phyloP scores from a whole-genome alignment of 139 green algal genomes.

The Chlorella sp. region DNA sequence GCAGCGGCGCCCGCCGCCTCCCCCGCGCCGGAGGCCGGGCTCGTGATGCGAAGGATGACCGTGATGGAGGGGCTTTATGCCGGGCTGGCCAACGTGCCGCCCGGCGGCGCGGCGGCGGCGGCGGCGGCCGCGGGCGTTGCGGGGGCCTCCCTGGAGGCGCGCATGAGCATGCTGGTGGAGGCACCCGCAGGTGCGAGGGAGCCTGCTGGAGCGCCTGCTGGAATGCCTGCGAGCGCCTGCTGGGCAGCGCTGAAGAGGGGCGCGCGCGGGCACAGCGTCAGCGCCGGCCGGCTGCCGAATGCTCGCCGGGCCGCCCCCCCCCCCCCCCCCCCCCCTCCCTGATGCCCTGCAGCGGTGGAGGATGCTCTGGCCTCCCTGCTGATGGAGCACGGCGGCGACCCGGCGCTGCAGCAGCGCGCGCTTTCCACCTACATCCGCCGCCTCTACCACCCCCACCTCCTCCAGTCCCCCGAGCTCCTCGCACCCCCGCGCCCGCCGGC shows the following conservation, averaged over 20 bases:
- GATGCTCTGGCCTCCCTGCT: conserved; percentile 89
- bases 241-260: too few relatives aligned
- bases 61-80: conserved; percentile 71
- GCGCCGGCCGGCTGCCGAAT: too few relatives aligned
- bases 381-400: conserved; percentile 60
- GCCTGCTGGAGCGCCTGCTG: too few relatives aligned
- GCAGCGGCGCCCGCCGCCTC: neutral
- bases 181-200: too few relatives aligned
- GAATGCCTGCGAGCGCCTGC: too few relatives aligned
- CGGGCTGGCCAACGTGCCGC: conserved; percentile 52
- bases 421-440: conserved; percentile 87
- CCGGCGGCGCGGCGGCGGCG: neutral
- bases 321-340: too few relatives aligned
- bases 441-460: conserved; percentile 84
- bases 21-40: neutral
- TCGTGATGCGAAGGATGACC: too few relatives aligned
- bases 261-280: too few relatives aligned
- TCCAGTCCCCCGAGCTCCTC: conserved; percentile 61
- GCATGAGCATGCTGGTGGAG: conserved; percentile 83
- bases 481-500: too few relatives aligned
- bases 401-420: conserved; percentile 54
- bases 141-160: conserved; percentile 30
- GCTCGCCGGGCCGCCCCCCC: too few relatives aligned
- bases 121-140: neutral
- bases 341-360: conserved; percentile 93